Base-by-base conservation (phyloP, 257 asterid genomes). In the Fraxinus quadrangulata region DNA sequence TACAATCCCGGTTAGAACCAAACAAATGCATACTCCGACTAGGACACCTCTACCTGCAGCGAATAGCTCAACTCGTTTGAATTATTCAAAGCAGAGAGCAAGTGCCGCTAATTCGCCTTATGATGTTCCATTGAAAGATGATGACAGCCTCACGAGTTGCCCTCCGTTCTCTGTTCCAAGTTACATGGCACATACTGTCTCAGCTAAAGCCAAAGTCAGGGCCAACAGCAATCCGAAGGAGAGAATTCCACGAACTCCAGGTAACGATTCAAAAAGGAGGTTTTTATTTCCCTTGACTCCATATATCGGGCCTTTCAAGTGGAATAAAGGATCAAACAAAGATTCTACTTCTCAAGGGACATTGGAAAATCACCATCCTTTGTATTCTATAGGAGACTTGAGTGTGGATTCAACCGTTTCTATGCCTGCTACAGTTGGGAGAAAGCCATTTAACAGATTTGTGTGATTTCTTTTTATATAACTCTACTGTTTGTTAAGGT, bases 371-470 rank as follows among this genome's bases (percentile, higher is more conserved):
- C 96, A 86, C 1, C 88, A 87, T 12, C 85, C 89, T 4, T n/a
- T 84, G 31, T 86, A 86, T 33, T 89, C 91, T 2, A 49, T 81
- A 1, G 96, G 91, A 40, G 90, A 84, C 19, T 23, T 87, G 74
- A 90, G 97, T 71, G 82, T 87, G 81, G 88, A 87, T 78, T 92
- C 98, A 7, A 73, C 94, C 10, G 88, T 89, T 78, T 94, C 98
- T 0, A 91, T 88, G 98, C 98, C 97, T 1, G 92, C 89, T 9
- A 65, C 76, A 23, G 91, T 79, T 81, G 97, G 91, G 82, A 93
- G 94, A 81, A 93, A 83, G 86, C 96, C 96, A 0, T 93, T 93
- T 79, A 93, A 93, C 89, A 89, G 97, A 90, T 93, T 92, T 85
- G 98, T 89, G 92, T 93, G 97, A 42, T 71, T 21, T 69, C 1